These are phyloP conservation scores for Geotrichum armillariae DNA, from an alignment of 1,139 yeast genomes.

Conservation along the genomic window DNA sequence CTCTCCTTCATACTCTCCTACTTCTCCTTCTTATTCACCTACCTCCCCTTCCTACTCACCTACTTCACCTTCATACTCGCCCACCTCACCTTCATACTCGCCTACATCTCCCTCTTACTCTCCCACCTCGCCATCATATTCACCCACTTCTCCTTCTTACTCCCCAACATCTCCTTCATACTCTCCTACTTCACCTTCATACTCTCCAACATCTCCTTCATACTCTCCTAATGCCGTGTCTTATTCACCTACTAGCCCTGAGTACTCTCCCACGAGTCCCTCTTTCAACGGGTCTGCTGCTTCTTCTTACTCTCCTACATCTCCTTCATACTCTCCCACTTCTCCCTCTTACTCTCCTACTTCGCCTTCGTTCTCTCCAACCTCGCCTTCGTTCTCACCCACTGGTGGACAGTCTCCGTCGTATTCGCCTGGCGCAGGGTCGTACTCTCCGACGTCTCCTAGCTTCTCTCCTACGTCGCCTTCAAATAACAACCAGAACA, in stretches of 20 bases:
- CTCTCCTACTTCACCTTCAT: constrained; percentile 72
- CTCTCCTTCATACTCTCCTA: constrained; percentile 71
- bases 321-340: constrained; percentile 66
- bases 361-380: constrained; percentile 63
- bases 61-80: constrained; percentile 71
- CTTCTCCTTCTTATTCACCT: constrained; percentile 59
- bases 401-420: constrained; percentile 51
- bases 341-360: constrained; percentile 66
- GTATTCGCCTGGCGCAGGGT: constrained; percentile 62
- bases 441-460: constrained; percentile 70
- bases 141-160: constrained; percentile 65
- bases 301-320: constrained; percentile 58
- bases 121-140: constrained; percentile 74
- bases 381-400: constrained; percentile 66
- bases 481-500: constrained; percentile 37
- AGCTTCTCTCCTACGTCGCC: constrained; percentile 72
- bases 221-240: constrained; percentile 75
- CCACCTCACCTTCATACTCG: constrained; percentile 62
- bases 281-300: constrained; percentile 56
- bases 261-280: constrained; percentile 64
- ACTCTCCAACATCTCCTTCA: constrained; percentile 64
- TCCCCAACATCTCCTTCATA: constrained; percentile 67
- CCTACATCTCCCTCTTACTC: constrained; percentile 74
- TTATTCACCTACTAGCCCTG: constrained; percentile 70
- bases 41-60: constrained; percentile 71